Percentiles rank a stretch among this genome's conserved stretches.
Conservation (phyloP, 192 early-diverging fungal species). For the Jimgerdemannia lactiflua region DNA sequence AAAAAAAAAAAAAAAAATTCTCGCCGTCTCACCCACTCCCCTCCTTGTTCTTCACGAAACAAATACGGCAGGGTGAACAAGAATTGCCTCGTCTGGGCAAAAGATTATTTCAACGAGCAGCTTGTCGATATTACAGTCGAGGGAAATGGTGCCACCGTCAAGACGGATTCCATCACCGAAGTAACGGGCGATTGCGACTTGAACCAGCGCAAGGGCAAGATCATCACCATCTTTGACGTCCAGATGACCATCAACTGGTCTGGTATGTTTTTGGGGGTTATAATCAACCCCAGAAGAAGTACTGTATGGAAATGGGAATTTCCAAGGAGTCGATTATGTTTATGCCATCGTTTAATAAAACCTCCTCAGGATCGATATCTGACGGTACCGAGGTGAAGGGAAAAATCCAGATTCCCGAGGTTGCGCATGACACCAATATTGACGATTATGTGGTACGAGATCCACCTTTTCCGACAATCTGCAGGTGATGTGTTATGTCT, state of each 20-base stretch:
- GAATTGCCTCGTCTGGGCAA: constrained; percentile 92
- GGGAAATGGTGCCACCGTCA: constrained; percentile 52
- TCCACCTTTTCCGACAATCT: background rate
- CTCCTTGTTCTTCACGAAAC: background rate
- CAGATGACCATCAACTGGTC: constrained; percentile 73
- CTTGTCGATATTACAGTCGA: constrained; percentile 54
- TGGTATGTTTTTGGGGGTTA: constrained; percentile 27
- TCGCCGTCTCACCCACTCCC: background rate
- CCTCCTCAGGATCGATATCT: constrained; percentile 36
- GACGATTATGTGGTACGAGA: constrained; percentile 74
- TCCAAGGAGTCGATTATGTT: background rate
- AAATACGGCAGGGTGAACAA: constrained; percentile 76
- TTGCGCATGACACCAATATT: constrained; percentile 83
- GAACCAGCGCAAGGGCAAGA: constrained; percentile 94
- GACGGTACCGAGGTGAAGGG: constrained; percentile 67
- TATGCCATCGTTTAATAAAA: background rate
- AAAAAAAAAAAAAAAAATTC: too few species aligned
- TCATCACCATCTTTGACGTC: constrained; percentile 94
- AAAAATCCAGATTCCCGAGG: constrained; percentile 83
- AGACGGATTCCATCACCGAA: constrained; percentile 56
- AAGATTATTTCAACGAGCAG: constrained; percentile 71
- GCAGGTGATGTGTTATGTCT: background rate
- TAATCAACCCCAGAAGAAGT: background rate
- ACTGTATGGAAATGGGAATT: background rate
- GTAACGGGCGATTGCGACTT: constrained; percentile 89